A percentile compares a stretch with the other conserved stretches of the same genome.
Conservation (phyloP, 176 grass and related monocot species). For the Rhynchospora pubera region DNA sequence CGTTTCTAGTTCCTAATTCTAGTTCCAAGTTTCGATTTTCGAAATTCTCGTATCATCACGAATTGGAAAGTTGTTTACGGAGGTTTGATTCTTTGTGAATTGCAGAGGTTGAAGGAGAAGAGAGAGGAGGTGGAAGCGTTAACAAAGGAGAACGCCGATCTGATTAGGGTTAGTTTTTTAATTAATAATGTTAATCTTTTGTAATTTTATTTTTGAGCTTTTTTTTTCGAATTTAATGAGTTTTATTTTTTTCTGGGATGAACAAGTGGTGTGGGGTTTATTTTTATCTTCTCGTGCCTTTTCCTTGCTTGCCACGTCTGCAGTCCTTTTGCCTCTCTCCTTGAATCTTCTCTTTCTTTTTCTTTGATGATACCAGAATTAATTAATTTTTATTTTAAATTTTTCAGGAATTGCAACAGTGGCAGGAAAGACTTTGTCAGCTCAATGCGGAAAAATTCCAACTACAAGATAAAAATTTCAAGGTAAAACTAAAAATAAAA, state of each 20-base stretch:
- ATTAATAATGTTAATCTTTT: background rate
- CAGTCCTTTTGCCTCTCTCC: conserved; percentile 9
- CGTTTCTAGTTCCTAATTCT: background rate
- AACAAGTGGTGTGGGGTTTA: background rate
- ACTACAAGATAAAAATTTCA: conserved; percentile 8
- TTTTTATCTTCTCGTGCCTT: background rate
- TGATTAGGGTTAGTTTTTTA: background rate
- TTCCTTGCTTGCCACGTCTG: conserved; percentile 11
- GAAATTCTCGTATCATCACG: background rate
- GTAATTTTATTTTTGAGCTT: background rate
- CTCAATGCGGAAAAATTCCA: conserved; percentile 7
- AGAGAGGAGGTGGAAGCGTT: background rate
- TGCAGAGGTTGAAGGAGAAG: conserved; percentile 22
- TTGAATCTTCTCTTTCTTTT: background rate
- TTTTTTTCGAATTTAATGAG: background rate
- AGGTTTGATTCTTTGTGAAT: background rate
- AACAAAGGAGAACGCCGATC: conserved; percentile 10
- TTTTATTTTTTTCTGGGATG: background rate
- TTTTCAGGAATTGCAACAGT: conserved; percentile 17
- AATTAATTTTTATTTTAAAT: background rate
- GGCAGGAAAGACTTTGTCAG: background rate
- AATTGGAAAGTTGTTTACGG: background rate
- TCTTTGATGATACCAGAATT: background rate
- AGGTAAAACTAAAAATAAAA: conserved; percentile 12
- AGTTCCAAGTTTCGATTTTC: background rate